phyloP scores from a whole-genome alignment of 2,329 filamentous ascomycete species.

The Aspergillus hortae region DNA sequence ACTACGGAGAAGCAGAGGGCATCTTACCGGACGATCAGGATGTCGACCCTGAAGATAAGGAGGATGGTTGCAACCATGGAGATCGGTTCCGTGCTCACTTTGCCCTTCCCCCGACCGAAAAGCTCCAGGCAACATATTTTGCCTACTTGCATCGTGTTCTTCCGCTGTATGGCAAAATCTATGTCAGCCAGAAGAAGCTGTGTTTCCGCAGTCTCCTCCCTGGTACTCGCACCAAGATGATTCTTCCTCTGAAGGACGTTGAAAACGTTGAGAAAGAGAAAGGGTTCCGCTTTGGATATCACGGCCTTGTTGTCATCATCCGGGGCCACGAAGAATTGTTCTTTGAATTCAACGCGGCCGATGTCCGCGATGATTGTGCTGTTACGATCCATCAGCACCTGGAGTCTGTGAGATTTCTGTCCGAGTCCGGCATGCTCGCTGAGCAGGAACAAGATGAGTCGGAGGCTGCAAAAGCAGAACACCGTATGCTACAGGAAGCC shows the following conservation, averaged over 20 bases:
- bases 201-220: constrained; percentile 91
- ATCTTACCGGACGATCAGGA: constrained; percentile 63
- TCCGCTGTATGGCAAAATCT: constrained; percentile 93
- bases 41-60: constrained; percentile 54
- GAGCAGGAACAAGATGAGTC: constrained; percentile 68
- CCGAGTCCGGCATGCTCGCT: constrained; percentile 65
- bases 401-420: constrained; percentile 67
- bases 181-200: constrained; percentile 80
- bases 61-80: constrained; percentile 52
- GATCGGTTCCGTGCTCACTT: constrained; percentile 84
- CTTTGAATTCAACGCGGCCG: constrained; percentile 80
- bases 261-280: constrained; percentile 94
- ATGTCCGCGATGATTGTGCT: constrained; percentile 82
- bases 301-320: constrained; percentile 87
- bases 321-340: constrained; percentile 93
- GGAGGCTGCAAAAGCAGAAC: constrained; percentile 73
- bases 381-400: constrained; percentile 75
- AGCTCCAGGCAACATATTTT: constrained; percentile 83
- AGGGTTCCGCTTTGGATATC: constrained; percentile 87
- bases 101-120: constrained; percentile 77
- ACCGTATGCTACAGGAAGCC: constrained; percentile 74
- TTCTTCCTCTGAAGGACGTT: constrained; percentile 84
- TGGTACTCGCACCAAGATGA: constrained; percentile 86
- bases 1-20: constrained; percentile 74
- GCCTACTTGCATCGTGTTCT: constrained; percentile 86